Evolutionary conservation across 495 filamentous ascomycete genomes (phyloP), one percentile per base, ranked within the genome.

Genomic region (Clohesyomyces aquaticus): DNA sequence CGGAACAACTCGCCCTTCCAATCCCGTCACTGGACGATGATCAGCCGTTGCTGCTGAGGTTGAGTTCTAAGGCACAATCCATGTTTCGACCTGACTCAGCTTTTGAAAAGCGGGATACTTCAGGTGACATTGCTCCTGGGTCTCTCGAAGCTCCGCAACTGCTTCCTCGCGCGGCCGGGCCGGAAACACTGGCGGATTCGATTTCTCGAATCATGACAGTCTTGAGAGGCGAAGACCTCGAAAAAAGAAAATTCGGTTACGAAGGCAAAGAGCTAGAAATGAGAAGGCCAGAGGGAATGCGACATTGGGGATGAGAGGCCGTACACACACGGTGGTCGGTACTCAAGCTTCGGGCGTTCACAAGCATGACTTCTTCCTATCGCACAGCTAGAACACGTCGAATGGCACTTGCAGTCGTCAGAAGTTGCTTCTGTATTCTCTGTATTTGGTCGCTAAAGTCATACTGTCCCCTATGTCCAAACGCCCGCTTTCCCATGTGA

Each of bases 261-360:
- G 67, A 69, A 55, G 67, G 67, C 1, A 66, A 62, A 29, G 67
- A 69, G 41, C 16, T 52, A 1, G 62, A 61, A 38, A 53, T 69
- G 29, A 25, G 67, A 35, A 51, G 58, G 21, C 67, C 67, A 14
- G 32, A 43, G 23, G 67, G 67, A 4, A 66, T 61, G 55, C 38
- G 57, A 22, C 61, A 69, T 50, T 69, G 61, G 67, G 52, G 32
- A 18, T 52, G 28, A 53, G 18, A 45, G 10, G 21, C 28, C 47
- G 38, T 35, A n/a, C n/a, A n/a, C n/a, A n/a, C n/a, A n/a, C n/a
- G n/a, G n/a, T n/a, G n/a, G n/a, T n/a, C n/a, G n/a, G n/a, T n/a
- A n/a, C n/a, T n/a, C n/a, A n/a, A n/a, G n/a, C n/a, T n/a, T n/a
- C n/a, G n/a, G n/a, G n/a, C n/a, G n/a, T n/a, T n/a, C n/a, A n/a